Conservation (phyloP, 371 early-diverging fungal genomes). For the Rhizopus sp. region DNA sequence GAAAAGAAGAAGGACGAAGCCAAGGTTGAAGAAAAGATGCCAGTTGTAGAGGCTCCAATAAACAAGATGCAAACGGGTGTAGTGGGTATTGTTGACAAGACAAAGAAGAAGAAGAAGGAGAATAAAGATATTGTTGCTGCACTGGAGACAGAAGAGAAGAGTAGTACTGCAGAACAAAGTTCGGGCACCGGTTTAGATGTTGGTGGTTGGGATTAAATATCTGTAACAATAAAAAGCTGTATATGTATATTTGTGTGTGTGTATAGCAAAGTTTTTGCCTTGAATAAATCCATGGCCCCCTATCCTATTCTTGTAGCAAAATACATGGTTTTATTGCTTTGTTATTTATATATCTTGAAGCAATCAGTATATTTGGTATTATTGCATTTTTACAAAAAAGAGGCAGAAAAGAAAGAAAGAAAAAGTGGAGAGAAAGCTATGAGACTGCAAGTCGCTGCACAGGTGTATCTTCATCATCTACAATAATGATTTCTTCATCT, state of each 20-base stretch:
- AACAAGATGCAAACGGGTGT: slow-evolving; percentile 56
- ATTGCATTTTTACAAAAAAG: slow-evolving; percentile 5
- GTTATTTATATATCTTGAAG: not conserved
- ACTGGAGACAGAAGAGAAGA: slow-evolving; percentile 26
- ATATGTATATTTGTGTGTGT: no score
- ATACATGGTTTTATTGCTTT: not conserved
- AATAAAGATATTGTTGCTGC: slow-evolving; percentile 31
- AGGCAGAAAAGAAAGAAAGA: slow-evolving; percentile 1
- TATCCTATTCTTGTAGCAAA: slow-evolving; percentile 4
- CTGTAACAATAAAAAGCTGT: not conserved
- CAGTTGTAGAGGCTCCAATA: slow-evolving; percentile 4
- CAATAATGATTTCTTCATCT: slow-evolving; percentile 20
- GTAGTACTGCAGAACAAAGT: slow-evolving; percentile 11
- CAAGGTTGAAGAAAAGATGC: slow-evolving; percentile 3
- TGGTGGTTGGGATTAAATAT: slow-evolving; percentile 52
- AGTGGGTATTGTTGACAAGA: slow-evolving; percentile 57
- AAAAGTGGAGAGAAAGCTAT: not conserved
- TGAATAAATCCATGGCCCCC: not conserved
- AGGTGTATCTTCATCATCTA: slow-evolving; percentile 20
- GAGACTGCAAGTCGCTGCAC: slow-evolving; percentile 13
- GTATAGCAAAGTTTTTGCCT: no score
- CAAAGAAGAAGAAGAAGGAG: slow-evolving; percentile 30
- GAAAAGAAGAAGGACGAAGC: slow-evolving; percentile 2
- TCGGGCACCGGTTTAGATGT: slow-evolving; percentile 40
- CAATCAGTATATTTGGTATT: slow-evolving; percentile 7